phyloP scores from a whole-genome alignment of 2,329 filamentous ascomycete genomes.

The Metarhizium rileyi region DNA sequence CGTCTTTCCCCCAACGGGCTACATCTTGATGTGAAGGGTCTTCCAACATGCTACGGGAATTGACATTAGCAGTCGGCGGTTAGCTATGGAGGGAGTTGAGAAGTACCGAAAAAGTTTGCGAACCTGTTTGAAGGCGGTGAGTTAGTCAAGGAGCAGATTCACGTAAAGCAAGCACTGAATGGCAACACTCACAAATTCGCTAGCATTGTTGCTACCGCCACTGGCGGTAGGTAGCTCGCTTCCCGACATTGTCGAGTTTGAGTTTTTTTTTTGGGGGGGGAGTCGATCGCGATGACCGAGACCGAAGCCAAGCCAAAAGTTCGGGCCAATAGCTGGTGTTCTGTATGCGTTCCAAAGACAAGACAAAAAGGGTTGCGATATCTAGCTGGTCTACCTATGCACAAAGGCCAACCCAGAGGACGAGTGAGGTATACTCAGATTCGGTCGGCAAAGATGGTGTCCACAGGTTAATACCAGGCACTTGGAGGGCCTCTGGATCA shows the following conservation, averaged over 20 bases:
- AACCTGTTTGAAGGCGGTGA: slow-evolving; percentile 47
- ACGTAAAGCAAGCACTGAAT: neutral
- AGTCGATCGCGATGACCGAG: neutral
- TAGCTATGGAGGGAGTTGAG: neutral
- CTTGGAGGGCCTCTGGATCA: too few relatives aligned
- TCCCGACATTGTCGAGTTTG: slow-evolving; percentile 21
- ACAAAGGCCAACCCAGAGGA: neutral
- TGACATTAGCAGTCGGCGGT: slow-evolving; percentile 9
- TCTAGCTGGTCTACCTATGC: neutral
- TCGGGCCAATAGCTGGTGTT: neutral
- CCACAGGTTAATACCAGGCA: neutral
- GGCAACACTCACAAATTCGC: slow-evolving; percentile 73
- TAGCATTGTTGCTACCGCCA: slow-evolving; percentile 64
- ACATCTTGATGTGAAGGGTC: slow-evolving; percentile 87
- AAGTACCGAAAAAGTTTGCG: slow-evolving; percentile 94
- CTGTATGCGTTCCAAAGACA: neutral
- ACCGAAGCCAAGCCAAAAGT: neutral
- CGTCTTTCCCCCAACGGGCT: slow-evolving; percentile 90
- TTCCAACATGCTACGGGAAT: slow-evolving; percentile 62
- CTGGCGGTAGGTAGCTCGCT: slow-evolving; percentile 23
- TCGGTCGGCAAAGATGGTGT: neutral
- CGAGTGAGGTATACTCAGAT: neutral
- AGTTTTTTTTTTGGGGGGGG: too few relatives aligned
- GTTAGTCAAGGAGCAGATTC: neutral
- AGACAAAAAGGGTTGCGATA: neutral